Conservation (phyloP, 2,329 filamentous ascomycete species). For the Xylaria sp. region DNA sequence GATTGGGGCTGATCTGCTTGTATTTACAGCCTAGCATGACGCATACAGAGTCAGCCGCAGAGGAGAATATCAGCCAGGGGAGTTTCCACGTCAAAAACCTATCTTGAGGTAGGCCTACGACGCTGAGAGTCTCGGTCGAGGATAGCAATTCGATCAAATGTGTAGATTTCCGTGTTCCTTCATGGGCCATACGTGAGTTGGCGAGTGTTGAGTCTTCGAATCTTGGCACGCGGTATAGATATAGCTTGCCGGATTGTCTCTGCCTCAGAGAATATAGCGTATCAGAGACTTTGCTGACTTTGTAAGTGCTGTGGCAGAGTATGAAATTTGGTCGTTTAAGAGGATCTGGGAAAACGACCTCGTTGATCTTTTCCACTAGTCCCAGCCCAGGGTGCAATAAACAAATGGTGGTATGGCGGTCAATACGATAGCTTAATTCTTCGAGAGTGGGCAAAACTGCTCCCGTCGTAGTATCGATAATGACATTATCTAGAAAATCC, state of each 20-base stretch:
- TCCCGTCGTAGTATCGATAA: conserved; percentile 39
- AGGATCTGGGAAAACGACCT: conserved; percentile 74
- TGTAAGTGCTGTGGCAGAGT: conserved; percentile 68
- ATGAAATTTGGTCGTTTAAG: conserved; percentile 77
- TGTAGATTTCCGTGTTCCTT: conserved; percentile 44
- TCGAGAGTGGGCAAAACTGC: conserved; percentile 38
- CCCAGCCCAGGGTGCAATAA: conserved; percentile 87
- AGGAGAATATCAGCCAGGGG: conserved; percentile 78
- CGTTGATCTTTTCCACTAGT: conserved; percentile 79
- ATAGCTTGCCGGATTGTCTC: conserved; percentile 48
- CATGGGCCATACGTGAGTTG: conserved; percentile 38
- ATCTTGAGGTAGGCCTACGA: conserved; percentile 65
- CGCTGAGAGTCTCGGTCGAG: conserved; percentile 69
- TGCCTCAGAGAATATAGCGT: conserved; percentile 52
- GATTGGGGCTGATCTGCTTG: conserved; percentile 74
- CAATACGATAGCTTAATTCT: conserved; percentile 47
- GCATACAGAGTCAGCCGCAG: conserved; percentile 83
- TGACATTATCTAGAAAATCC: conserved; percentile 42
- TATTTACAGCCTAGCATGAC: conserved; percentile 82
- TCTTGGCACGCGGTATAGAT: conserved; percentile 35
- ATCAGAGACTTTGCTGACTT: conserved; percentile 34
- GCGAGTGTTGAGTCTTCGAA: conserved; percentile 23
- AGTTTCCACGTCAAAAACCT: conserved; percentile 79
- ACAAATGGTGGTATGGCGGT: conserved; percentile 74
- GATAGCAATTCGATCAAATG: conserved; percentile 74